phyloP scores from a whole-genome alignment of 2,329 filamentous ascomycete genomes.

The Aspergillus cejpii region DNA sequence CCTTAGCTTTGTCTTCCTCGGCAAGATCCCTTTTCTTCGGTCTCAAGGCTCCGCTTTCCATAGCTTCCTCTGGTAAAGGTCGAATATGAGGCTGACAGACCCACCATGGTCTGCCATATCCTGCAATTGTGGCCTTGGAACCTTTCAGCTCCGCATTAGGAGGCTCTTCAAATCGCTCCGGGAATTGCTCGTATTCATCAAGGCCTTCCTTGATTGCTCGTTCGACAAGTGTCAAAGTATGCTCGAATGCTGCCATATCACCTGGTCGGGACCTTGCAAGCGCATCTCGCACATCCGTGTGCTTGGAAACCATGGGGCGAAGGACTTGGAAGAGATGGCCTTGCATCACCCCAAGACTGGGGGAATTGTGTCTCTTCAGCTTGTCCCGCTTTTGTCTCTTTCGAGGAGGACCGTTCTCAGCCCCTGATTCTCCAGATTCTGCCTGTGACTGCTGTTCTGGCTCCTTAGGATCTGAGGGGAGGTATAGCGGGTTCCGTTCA shows the following conservation, averaged over 20 bases:
- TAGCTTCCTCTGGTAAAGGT: conserved; percentile 78
- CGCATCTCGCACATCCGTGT: conserved; percentile 80
- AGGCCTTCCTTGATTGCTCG: conserved; percentile 65
- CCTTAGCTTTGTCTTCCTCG: conserved; percentile 14
- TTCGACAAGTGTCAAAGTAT: conserved; percentile 69
- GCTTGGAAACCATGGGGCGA: conserved; percentile 68
- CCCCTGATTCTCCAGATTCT: conserved; percentile 30
- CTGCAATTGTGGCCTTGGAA: conserved; percentile 57
- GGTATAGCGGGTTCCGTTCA: conserved; percentile 62
- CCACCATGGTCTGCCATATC: conserved; percentile 81
- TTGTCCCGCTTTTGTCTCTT: conserved; percentile 45
- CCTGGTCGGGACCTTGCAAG: conserved; percentile 63
- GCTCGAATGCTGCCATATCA: conserved; percentile 70
- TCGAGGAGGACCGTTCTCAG: conserved; percentile 45
- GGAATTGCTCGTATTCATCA: conserved; percentile 54
- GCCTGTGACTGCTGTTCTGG: conserved; percentile 17
- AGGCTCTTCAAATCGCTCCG: conserved; percentile 34
- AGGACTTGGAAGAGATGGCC: conserved; percentile 90
- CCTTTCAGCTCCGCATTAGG: conserved; percentile 32
- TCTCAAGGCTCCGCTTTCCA: conserved; percentile 70
- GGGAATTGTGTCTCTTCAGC: conserved; percentile 44
- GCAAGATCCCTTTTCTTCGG: conserved; percentile 58
- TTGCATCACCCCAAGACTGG: conserved; percentile 75
- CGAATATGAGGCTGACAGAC: conserved; percentile 80
- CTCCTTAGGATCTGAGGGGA: conserved; percentile 49